Evolutionary conservation across 139 green algal genomes (phyloP), one percentile per base, ranked within the genome.

Genomic region (Picochlorum sp.): DNA sequence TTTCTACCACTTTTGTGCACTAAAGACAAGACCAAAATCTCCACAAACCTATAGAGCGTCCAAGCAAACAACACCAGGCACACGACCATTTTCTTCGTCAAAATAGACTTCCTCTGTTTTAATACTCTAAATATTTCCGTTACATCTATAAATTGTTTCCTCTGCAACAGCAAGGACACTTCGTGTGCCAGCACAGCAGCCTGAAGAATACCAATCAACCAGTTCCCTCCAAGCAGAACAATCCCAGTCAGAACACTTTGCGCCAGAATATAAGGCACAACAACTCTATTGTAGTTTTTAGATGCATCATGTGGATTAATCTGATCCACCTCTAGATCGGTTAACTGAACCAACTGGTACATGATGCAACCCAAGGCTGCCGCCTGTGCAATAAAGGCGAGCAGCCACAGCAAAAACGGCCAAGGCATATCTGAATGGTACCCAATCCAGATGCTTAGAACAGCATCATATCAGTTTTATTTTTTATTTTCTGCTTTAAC

Each of bases 261-360:
- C 14, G 33, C 16, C 0, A 9, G 37, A 20, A 82, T 74, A 47
- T 88, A 76, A 9, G 70, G 62, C 1, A 91, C 72, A 62, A 89
- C 70, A 36, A 83, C 78, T 20, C 39, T 57, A 67, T 94, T 94
- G 36, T 92, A 61, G 22, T 64, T 76, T 20, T 36, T 52, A 6
- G 77, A 72, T 0, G 87, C 67, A 51, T 94, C 86, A 52, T 89
- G 89, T 0, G 86, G 86, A 54, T 94, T 94, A 26, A 95, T 80
- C 55, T 86, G 85, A 39, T 94, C 86, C 25, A 83, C 82, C 49
- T 94, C 86, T 12, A 94, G 59, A 49, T 94, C 86, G 7, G 84
- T 82, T 1, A 95, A 57, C 10, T 68, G 79, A 18, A 94, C 82
- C 5, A 95, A 68, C 72, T 88, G 71, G 43, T 85, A 86, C 82